phyloP scores from a whole-genome alignment of 2,329 filamentous ascomycete species.

The Beauveria brongniartii region DNA sequence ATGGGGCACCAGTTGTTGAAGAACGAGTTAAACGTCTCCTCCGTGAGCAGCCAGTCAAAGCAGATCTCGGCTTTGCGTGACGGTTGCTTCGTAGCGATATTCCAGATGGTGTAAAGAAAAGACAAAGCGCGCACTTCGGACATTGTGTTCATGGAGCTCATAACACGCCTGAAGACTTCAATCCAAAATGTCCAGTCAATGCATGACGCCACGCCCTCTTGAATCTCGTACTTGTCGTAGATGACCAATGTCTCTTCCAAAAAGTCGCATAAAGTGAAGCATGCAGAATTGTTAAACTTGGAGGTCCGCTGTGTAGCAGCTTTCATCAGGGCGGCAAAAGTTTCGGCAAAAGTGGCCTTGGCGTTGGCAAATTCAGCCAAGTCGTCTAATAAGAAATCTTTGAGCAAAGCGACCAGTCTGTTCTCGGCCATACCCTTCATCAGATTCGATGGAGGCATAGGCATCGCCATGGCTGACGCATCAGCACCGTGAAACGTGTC shows the following conservation, averaged over 20 bases:
- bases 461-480: slow-evolving; percentile 55
- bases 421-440: slow-evolving; percentile 84
- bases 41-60: slow-evolving; percentile 65
- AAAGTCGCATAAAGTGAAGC: slow-evolving; percentile 86
- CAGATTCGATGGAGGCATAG: slow-evolving; percentile 58
- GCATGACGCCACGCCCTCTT: slow-evolving; percentile 33
- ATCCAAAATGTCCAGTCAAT: slow-evolving; percentile 83
- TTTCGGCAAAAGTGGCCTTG: slow-evolving; percentile 65
- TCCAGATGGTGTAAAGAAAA: slow-evolving; percentile 76
- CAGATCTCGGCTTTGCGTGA: slow-evolving; percentile 63
- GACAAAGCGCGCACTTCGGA: slow-evolving; percentile 80
- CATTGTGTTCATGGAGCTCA: slow-evolving; percentile 78
- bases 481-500: slow-evolving; percentile 50
- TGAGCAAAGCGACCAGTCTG: slow-evolving; percentile 70
- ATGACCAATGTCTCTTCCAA: slow-evolving; percentile 72
- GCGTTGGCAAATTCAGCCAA: slow-evolving; percentile 31
- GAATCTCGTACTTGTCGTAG: slow-evolving; percentile 39
- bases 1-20: slow-evolving; percentile 96
- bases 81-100: slow-evolving; percentile 57
- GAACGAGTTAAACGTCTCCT: slow-evolving; percentile 67
- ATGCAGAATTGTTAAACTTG: slow-evolving; percentile 72
- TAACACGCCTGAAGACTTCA: slow-evolving; percentile 68
- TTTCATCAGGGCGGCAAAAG: slow-evolving; percentile 66
- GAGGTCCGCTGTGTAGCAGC: slow-evolving; percentile 68
- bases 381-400: slow-evolving; percentile 60